These are phyloP conservation scores for Tuber magnatum DNA, from an alignment of 495 filamentous ascomycete species.

Conservation along the genomic window DNA sequence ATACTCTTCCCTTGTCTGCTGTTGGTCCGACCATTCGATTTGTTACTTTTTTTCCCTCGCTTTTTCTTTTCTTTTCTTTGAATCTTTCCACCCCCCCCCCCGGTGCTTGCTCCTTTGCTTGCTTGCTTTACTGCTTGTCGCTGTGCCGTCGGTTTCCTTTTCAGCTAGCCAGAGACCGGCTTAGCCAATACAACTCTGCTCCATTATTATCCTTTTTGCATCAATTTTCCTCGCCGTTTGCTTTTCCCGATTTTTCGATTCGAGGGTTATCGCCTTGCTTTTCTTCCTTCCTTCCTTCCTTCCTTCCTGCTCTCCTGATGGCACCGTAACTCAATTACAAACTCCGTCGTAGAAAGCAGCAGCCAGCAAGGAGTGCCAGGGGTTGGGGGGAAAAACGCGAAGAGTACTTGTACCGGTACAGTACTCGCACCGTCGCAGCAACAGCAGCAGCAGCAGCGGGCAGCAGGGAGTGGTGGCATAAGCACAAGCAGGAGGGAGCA, in stretches of 20 bases:
- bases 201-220: neutral
- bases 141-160: neutral
- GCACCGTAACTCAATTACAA: neutral
- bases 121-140: neutral
- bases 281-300: neutral
- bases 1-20: neutral
- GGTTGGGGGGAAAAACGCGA: neutral
- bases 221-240: neutral
- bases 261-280: neutral
- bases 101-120: neutral
- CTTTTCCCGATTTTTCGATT: neutral
- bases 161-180: neutral
- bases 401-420: neutral
- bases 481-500: constrained; percentile 3
- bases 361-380: neutral
- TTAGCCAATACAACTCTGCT: neutral
- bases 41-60: neutral
- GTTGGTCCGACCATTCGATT: neutral
- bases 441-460: neutral
- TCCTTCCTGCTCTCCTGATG: neutral
- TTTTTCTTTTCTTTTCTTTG: neutral
- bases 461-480: neutral
- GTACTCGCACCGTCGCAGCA: neutral
- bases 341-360: neutral
- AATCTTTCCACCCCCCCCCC: neutral